Base-by-base conservation (phyloP, 257 asterid species). In the Henckelia pumila region DNA sequence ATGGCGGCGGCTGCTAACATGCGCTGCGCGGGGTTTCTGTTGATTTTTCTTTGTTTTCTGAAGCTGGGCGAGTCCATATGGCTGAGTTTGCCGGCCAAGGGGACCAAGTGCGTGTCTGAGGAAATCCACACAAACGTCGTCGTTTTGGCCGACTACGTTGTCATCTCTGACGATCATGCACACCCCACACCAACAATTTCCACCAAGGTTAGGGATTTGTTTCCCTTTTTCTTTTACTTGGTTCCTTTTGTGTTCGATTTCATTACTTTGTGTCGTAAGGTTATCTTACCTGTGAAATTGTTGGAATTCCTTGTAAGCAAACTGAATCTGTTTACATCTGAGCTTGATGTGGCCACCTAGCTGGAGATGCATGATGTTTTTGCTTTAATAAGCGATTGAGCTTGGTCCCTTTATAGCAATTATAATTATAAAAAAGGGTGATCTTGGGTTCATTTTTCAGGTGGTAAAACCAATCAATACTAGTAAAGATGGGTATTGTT, bases 101-200 rank as follows among this genome's bases (percentile, higher is more conserved):
- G 95, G 47, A 84, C 95, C 8, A 92, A 92, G 76, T 92, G 96
- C 69, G 89, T 89, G 4, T 89, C 96, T 60, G 98, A 92, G 75
- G 95, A 89, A 78, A 80, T 89, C 74, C 96, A 89, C 74, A 87
- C 68, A 75, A 89, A 85, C 86, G 95, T 92, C 62, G 86, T 92
- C 74, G 98, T 92, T 79, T 75, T 92, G 76, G 85, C 91, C 26
- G 95, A 92, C 77, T 92, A 85, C 77, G 85, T 85, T 64, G 95
- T 83, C 65, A 83, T 92, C 19, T 79, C 98, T 63, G 91, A 87
- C 47, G 92, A 85, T 73, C 92, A 81, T 56, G 57, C 61, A 29
- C 82, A 73, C 47, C 82, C 85, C 30, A 75, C 72, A n/a, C 98
- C 94, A 65, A 81, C 95, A 70, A 77, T 92, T 67, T 85, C 96